These are phyloP conservation scores for Fraxinus latifolia DNA, from an alignment of 305 asterid genomes.

Conservation along the genomic window DNA sequence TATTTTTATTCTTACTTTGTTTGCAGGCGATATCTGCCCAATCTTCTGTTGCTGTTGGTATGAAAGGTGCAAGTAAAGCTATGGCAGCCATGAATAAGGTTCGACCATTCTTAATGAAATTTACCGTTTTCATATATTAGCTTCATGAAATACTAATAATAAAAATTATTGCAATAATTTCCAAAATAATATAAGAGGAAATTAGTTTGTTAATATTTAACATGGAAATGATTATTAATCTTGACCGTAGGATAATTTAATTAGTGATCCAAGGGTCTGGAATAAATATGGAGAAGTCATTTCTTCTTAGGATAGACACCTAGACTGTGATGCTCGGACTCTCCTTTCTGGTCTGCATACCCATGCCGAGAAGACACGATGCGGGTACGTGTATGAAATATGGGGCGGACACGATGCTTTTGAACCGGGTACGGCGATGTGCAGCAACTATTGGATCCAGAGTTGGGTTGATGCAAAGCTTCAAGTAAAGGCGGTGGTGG, in stretches of 20 bases:
- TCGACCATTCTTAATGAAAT: not conserved
- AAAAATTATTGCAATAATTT: not conserved
- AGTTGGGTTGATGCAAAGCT: no score
- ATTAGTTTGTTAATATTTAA: not conserved
- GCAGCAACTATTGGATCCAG: no score
- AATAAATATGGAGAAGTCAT: not conserved
- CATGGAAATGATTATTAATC: not conserved
- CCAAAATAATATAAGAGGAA: not conserved
- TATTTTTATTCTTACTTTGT: not conserved
- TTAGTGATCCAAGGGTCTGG: not conserved
- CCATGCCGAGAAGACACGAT: no score
- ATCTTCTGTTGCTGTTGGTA: constrained; percentile 85
- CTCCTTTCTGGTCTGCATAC: no score
- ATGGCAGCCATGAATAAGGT: constrained; percentile 97
- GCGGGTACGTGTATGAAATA: no score
- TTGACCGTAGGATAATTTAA: not conserved
- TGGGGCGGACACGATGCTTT: no score
- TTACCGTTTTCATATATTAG: not conserved
- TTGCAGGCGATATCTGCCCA: constrained; percentile 88
- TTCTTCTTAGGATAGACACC: not conserved
- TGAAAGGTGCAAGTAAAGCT: constrained; percentile 94
- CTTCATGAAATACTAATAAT: not conserved
- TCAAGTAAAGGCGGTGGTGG: no score
- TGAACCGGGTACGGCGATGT: no score
- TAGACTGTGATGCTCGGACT: not conserved